phyloP scores from a whole-genome alignment of 257 asterid species.

The Eucommia ulmoides region DNA sequence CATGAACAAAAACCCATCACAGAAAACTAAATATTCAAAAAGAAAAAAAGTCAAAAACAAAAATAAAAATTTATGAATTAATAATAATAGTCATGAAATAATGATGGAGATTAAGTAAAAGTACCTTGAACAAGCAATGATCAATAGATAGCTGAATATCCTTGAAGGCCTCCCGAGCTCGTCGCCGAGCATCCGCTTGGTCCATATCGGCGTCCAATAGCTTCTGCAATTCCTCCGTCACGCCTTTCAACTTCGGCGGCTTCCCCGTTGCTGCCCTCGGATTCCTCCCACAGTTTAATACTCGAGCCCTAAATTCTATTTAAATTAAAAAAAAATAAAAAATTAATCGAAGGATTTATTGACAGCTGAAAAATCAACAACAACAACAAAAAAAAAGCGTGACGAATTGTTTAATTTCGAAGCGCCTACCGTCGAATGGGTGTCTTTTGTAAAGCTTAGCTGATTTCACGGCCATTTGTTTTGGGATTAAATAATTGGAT shows the following conservation, averaged over 20 bases:
- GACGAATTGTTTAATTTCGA: neutral
- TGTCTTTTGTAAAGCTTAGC: neutral
- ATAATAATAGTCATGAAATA: no score
- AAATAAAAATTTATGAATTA: no score
- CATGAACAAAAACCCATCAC: no score
- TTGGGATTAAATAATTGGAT: no score
- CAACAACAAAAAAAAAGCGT: neutral
- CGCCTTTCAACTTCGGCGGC: conserved; percentile 9
- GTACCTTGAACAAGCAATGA: conserved; percentile 16
- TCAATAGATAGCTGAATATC: conserved; percentile 16
- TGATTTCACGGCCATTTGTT: neutral
- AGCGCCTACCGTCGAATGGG: neutral
- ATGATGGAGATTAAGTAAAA: no score
- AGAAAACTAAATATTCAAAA: no score
- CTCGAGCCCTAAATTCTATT: neutral
- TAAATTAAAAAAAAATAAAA: no score
- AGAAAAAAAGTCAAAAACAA: no score
- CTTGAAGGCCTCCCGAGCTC: conserved; percentile 16
- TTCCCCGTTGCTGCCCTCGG: conserved; percentile 10
- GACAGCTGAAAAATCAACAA: neutral
- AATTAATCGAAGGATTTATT: neutral
- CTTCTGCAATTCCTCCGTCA: conserved; percentile 10
- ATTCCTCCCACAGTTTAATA: neutral
- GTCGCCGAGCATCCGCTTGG: conserved; percentile 11
- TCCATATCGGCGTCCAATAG: conserved; percentile 15